These are phyloP conservation scores for Eucalyptus curtisii DNA, from an alignment of 345 rosid genomes.

Conservation along the genomic window DNA sequence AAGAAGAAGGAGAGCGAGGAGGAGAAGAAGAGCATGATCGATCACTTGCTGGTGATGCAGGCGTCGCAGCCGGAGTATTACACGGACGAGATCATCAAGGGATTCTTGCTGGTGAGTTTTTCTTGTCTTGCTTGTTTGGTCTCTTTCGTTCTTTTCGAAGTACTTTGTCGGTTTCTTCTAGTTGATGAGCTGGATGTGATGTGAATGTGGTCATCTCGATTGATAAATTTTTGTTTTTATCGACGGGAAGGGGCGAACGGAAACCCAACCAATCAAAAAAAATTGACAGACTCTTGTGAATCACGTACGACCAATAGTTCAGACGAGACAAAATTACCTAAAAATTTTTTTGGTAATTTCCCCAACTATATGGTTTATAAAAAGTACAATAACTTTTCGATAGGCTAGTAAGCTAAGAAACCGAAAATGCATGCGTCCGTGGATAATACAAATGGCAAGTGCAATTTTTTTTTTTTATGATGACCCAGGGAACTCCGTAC, in stretches of 20 bases:
- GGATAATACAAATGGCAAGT: not conserved
- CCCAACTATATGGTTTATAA: too few relatives aligned
- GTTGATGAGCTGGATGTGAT: not conserved
- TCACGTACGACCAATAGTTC: not conserved
- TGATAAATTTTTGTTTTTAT: not conserved
- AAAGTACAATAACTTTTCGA: not conserved
- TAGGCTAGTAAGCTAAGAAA: not conserved
- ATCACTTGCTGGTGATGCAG: slow-evolving; percentile 31
- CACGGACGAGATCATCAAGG: slow-evolving; percentile 39
- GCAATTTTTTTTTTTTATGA: too few relatives aligned
- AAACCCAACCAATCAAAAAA: not conserved
- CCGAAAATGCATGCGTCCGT: not conserved
- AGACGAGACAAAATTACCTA: too few relatives aligned
- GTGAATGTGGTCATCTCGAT: not conserved
- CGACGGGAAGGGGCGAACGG: not conserved
- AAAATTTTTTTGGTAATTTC: too few relatives aligned
- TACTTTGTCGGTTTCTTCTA: not conserved
- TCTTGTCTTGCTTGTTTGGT: not conserved
- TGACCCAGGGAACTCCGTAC: too few relatives aligned
- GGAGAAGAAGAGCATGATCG: slow-evolving; percentile 15
- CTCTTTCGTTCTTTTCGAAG: not conserved
- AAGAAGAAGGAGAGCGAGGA: not conserved
- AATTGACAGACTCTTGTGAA: not conserved
- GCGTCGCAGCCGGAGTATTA: slow-evolving; percentile 24
- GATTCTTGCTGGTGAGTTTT: slow-evolving; percentile 4